These are phyloP conservation scores for Tetrapisispora nanseiensis DNA, from an alignment of 805 yeast species.

Conservation along the genomic window DNA sequence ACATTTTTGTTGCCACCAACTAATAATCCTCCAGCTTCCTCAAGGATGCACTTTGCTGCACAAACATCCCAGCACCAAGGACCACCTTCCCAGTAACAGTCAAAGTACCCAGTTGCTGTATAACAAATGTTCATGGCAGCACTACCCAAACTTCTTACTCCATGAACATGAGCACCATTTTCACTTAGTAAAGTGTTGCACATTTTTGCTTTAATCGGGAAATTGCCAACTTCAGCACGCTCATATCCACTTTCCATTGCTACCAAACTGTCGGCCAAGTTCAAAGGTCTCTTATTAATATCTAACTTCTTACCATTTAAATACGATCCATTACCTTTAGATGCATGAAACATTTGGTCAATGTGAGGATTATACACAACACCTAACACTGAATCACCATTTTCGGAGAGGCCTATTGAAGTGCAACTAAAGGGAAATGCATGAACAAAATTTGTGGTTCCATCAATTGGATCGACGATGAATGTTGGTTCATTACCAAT, in stretches of 20 bases:
- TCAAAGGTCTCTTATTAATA: conserved; percentile 29
- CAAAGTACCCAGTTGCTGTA: conserved; percentile 49
- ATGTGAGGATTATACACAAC: conserved; percentile 56
- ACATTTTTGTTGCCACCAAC: conserved; percentile 45
- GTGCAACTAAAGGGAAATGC: conserved; percentile 53
- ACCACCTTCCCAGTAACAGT: conserved; percentile 65
- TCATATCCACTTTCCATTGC: conserved; percentile 58
- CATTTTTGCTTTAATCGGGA: conserved; percentile 40
- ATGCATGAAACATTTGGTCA: conserved; percentile 43
- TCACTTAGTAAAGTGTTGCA: conserved; percentile 37
- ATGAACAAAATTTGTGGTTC: conserved; percentile 58
- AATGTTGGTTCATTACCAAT: conserved; percentile 48
- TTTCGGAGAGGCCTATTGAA: conserved; percentile 46
- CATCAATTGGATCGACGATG: conserved; percentile 57
- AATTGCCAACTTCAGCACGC: conserved; percentile 48
- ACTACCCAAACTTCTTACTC: conserved; percentile 51
- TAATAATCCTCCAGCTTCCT: conserved; percentile 49
- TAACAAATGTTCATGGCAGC: conserved; percentile 55
- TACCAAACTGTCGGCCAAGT: conserved; percentile 42
- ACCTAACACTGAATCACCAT: conserved; percentile 45
- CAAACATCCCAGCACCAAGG: conserved; percentile 63
- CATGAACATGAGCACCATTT: conserved; percentile 50
- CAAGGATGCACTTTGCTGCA: conserved; percentile 54
- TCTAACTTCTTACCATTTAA: conserved; percentile 36
- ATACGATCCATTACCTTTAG: conserved; percentile 46